Evolutionary conservation across 441 rosid species (phyloP).

Genomic region (Pelargonium australe): DNA sequence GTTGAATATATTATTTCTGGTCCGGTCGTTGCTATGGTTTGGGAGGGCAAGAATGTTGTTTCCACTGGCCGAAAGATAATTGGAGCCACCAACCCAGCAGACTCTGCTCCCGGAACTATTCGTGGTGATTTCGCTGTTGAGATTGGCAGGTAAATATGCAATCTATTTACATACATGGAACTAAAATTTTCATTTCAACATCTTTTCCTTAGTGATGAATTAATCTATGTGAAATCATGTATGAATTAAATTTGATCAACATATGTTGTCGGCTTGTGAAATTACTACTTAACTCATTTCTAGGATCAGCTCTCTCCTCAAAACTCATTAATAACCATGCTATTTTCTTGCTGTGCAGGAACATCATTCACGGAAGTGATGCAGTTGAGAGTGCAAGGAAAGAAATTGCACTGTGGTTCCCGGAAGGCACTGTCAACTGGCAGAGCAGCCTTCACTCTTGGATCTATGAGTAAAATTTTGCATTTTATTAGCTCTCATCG

Average conservation of each 20-base stretch:
- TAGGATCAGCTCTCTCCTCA: too few species aligned
- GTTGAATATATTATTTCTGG: constrained; percentile 91
- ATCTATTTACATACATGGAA: neutral
- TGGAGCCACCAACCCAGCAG: constrained; percentile 91
- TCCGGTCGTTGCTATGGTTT: constrained; percentile 88
- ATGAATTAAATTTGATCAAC: too few species aligned
- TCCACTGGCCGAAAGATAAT: constrained; percentile 73
- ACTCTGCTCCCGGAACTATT: constrained; percentile 89
- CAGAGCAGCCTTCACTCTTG: constrained; percentile 68
- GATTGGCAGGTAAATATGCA: constrained; percentile 53
- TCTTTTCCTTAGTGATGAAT: too few species aligned
- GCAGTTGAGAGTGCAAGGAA: constrained; percentile 67
- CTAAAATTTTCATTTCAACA: too few species aligned
- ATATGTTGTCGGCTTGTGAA: too few species aligned
- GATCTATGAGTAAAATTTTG: constrained; percentile 55
- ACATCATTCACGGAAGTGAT: constrained; percentile 91
- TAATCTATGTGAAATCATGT: too few species aligned
- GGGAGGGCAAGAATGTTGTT: constrained; percentile 91
- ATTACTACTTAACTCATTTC: too few species aligned
- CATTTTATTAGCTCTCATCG: too few species aligned
- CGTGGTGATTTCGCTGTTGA: constrained; percentile 89
- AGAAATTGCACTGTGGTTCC: constrained; percentile 91
- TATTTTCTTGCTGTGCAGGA: constrained; percentile 35
- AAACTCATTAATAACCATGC: too few species aligned
- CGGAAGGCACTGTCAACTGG: constrained; percentile 70